Percentiles rank a stretch among this genome's conserved stretches.
These are phyloP conservation scores for Colletotrichum costaricense DNA, from an alignment of 2,329 filamentous ascomycete species.

Conservation along the genomic window DNA sequence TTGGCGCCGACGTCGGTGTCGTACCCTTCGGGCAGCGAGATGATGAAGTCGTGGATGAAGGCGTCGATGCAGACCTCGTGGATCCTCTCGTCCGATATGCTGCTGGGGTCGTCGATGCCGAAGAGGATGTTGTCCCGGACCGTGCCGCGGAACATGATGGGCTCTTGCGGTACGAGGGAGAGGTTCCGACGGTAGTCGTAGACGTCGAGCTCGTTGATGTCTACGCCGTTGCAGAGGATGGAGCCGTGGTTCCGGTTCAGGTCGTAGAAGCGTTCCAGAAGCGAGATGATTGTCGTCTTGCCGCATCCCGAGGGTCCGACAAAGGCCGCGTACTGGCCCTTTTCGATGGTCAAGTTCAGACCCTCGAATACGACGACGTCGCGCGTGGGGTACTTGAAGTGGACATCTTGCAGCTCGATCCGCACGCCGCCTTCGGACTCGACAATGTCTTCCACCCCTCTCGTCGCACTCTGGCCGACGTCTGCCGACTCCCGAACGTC, in stretches of 20 bases:
- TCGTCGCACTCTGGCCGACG: slow-evolving; percentile 44
- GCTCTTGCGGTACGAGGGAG: slow-evolving; percentile 63
- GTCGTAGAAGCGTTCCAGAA: slow-evolving; percentile 67
- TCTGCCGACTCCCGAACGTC: slow-evolving; percentile 58
- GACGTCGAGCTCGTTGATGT: slow-evolving; percentile 51
- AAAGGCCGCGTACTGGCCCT: slow-evolving; percentile 57
- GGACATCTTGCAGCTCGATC: slow-evolving; percentile 38
- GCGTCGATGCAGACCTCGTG: slow-evolving; percentile 49
- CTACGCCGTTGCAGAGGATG: slow-evolving; percentile 49
- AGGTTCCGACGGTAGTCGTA: slow-evolving; percentile 54
- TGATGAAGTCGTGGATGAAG: slow-evolving; percentile 68
- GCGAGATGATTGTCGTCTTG: slow-evolving; percentile 63
- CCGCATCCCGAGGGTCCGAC: slow-evolving; percentile 60
- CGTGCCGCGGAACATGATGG: slow-evolving; percentile 60
- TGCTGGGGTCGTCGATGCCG: slow-evolving; percentile 53
- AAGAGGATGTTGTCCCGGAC: slow-evolving; percentile 59
- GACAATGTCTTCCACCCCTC: slow-evolving; percentile 37
- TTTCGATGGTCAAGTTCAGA: slow-evolving; percentile 42
- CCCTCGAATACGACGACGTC: slow-evolving; percentile 38
- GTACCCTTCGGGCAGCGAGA: slow-evolving; percentile 60
- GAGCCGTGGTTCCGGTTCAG: slow-evolving; percentile 55
- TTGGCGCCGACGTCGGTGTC: slow-evolving; percentile 64
- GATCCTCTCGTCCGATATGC: slow-evolving; percentile 41
- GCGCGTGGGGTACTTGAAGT: slow-evolving; percentile 40
- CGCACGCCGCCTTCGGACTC: slow-evolving; percentile 28